phyloP scores from a whole-genome alignment of 805 yeast species.

The Wickerhamiella vanderwaltii region DNA sequence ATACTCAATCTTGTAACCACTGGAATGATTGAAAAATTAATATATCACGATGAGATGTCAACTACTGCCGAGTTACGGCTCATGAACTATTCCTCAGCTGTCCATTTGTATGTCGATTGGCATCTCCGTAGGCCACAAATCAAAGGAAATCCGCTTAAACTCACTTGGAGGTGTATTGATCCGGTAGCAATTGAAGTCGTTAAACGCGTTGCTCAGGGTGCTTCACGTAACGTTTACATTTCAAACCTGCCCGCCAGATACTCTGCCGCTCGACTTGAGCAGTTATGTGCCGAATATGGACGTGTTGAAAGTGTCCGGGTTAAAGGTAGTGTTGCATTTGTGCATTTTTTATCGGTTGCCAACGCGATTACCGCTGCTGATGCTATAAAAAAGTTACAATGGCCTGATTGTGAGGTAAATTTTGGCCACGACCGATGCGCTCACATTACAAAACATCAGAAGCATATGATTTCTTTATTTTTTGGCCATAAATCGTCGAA shows the following conservation, averaged over 20 bases:
- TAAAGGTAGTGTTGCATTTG: conserved; percentile 69
- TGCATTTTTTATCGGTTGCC: conserved; percentile 76
- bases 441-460: conserved; percentile 86
- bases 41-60: conserved; percentile 62
- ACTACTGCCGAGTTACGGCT: conserved; percentile 65
- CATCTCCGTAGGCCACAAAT: conserved; percentile 71
- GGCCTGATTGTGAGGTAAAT: conserved; percentile 37
- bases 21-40: conserved; percentile 71
- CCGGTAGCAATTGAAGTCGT: conserved; percentile 63
- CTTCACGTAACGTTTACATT: conserved; percentile 85
- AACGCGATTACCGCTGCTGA: conserved; percentile 82
- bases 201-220: conserved; percentile 71
- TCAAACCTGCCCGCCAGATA: conserved; percentile 62
- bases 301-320: conserved; percentile 56
- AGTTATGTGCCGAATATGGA: conserved; percentile 65
- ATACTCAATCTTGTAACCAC: conserved; percentile 81
- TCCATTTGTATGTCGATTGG: conserved; percentile 88
- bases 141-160: conserved; percentile 65
- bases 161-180: conserved; percentile 87
- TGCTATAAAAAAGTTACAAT: conserved; percentile 40
- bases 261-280: conserved; percentile 52
- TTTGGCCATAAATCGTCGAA: conserved; percentile 82
- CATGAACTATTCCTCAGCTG: conserved; percentile 76
- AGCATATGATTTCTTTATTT: conserved; percentile 93
- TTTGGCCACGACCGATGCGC: conserved; percentile 90